Evolutionary conservation across 108 stramenopile species (phyloP), one percentile per base, ranked within the genome.

Genomic region (Cyclotella baltica): DNA sequence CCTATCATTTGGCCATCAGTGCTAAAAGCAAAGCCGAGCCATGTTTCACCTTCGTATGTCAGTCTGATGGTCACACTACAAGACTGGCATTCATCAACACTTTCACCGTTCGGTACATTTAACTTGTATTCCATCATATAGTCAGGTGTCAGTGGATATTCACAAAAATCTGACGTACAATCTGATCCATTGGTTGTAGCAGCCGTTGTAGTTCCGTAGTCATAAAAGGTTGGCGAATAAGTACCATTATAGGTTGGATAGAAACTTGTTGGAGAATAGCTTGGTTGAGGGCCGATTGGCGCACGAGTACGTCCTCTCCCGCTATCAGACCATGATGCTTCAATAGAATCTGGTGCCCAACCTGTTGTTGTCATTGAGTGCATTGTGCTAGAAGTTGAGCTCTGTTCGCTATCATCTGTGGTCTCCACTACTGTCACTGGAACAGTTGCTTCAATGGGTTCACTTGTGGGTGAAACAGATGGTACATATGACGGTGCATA

Each of bases 21-120:
- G 25, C 61, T 75, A 31, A 83, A 62, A 19, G 65, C 88, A 73
- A 88, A 67, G 4, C 66, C 85, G 28, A 87, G 52, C 83, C 90
- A 88, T 9, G 82, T 72, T 47, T 58, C 74, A 57, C 52, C 63
- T 28, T 67, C 65, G 34, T 66, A 67, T 13, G 52, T 57, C 37
- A 75, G 29, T 43, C 43, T 63, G 30, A 75, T 75, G 15, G 28
- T 67, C 13, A 67, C 19, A 36, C 37, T 37, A 6, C 57, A 59
- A 10, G 18, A 34, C 18, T 28, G 18, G 27, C 70, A 71, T 58
- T 57, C 40, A 20, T 71, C 70, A 27, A 29, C 46, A 47, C 13
- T 66, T 0, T 34, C 58, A 28, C 31, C 67, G 6, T 68, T 33
- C 19, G 51, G 48, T 34, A 48, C 33, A 33, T 68, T 51, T 31